Percentiles rank a stretch among this genome's conserved stretches.
Conservation (phyloP, 2,329 filamentous ascomycete species). For the Sporothrix variecibatus region DNA sequence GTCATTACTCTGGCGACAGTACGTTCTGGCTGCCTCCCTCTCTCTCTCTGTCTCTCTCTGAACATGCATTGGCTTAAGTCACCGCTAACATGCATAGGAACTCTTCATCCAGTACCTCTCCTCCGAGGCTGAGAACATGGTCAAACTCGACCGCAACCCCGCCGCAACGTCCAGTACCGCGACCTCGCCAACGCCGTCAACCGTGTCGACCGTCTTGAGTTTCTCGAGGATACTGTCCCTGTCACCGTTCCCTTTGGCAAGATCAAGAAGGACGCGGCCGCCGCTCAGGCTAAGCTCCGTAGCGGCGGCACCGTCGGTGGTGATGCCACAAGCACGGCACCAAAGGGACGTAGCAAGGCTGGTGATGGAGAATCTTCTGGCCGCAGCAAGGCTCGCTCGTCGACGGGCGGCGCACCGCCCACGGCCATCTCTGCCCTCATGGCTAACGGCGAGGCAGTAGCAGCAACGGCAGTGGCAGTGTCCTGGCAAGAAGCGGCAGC, state of each 20-base stretch:
- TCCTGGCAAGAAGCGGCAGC: slow-evolving; percentile 27
- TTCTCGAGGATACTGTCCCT: slow-evolving; percentile 87
- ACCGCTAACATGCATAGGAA: slow-evolving; percentile 61
- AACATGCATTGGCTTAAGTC: no score
- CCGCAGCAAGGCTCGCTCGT: slow-evolving; percentile 21
- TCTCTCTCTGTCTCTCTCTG: no score
- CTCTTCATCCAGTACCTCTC: slow-evolving; percentile 94
- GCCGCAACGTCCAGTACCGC: slow-evolving; percentile 93
- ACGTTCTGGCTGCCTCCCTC: slow-evolving; percentile 37
- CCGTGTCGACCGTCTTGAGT: slow-evolving; percentile 91
- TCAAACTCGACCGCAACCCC: slow-evolving; percentile 85
- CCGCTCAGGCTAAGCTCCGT: slow-evolving; percentile 51
- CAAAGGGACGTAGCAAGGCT: neutral
- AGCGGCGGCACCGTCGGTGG: slow-evolving; percentile 12
- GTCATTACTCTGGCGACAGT: slow-evolving; percentile 89
- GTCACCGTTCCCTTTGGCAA: slow-evolving; percentile 80
- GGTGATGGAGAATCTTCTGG: neutral
- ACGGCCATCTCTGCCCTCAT: slow-evolving; percentile 29
- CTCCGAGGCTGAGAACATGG: slow-evolving; percentile 80
- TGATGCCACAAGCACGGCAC: neutral
- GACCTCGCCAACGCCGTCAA: slow-evolving; percentile 86
- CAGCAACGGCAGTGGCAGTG: neutral
- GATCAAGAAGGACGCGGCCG: slow-evolving; percentile 65
- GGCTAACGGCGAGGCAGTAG: slow-evolving; percentile 19
- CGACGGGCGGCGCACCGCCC: slow-evolving; percentile 22